Base-by-base conservation (phyloP, 2,329 filamentous ascomycete species). In the Epichloe festucae region DNA sequence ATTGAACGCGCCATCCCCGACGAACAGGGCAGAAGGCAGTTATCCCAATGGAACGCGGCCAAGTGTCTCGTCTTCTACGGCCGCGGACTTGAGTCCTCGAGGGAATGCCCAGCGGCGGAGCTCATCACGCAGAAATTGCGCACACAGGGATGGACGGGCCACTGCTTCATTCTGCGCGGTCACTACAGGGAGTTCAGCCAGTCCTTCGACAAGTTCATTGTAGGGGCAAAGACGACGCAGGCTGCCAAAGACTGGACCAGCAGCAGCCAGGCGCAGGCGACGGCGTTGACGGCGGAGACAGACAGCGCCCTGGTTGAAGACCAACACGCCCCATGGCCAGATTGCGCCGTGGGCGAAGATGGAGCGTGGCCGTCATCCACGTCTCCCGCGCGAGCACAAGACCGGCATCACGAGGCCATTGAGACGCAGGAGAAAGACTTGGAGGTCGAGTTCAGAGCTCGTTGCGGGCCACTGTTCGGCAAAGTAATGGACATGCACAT, bases 181-280 rank as follows among this genome's bases (percentile, higher is more conserved):
- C 74, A 77, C 50, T 80, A 75, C 58, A 69, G 70, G 46, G 76
- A 79, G 55, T 79, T 79, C 54, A 75, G 74, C 15, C 66, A 67
- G 27, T 75, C 73, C 0, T 79, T 77, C 55, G 70, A 72, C 53
- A 73, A 72, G 53, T 73, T 76, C 54, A 74, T 78, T 53, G 67
- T 66, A 19, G 71, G 69, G 4, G 58, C 63, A 34, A 72, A 66
- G 54, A 74, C 68, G 59, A 70, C 68, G 1, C 62, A 67, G 21
- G 65, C 65, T 7, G 67, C 67, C n/a, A 67, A 65, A 39, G 64
- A 69, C 43, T 70, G 72, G 51, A 52, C 68, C 3, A 70, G 71
- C 44, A 62, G 39, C 36, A 21, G 19, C 19, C 19, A 21, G 19
- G 19, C 19, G 19, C 55, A 60, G 4, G 53, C 53, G 23, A 48